phyloP scores from a whole-genome alignment of 352 stramenopile genomes.

The Phytophthora cactorum region DNA sequence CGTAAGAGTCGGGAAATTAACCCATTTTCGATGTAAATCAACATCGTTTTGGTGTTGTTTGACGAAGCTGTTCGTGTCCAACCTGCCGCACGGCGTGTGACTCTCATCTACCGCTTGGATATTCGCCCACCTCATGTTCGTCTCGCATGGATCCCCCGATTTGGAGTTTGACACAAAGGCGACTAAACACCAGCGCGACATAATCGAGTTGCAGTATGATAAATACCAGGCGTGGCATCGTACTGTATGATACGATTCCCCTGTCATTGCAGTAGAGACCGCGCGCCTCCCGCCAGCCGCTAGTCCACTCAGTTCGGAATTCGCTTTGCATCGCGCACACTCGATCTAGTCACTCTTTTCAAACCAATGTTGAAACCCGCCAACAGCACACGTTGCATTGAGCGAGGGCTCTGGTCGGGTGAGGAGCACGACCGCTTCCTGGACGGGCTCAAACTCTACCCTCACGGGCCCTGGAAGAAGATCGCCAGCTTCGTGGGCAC shows the following conservation, averaged over 20 bases:
- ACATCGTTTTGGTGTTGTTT: background rate
- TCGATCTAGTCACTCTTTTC: background rate
- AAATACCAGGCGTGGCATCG: too few relatives aligned
- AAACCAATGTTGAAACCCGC: conserved; percentile 27
- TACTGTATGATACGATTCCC: background rate
- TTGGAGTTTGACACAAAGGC: conserved; percentile 31
- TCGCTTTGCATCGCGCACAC: background rate
- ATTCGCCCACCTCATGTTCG: conserved; percentile 17
- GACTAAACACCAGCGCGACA: conserved; percentile 25
- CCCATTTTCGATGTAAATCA: conserved; percentile 5
- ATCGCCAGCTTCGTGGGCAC: conserved; percentile 56
- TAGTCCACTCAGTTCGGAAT: conserved; percentile 27
- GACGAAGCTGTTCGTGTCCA: conserved; percentile 20
- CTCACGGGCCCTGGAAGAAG: conserved; percentile 57
- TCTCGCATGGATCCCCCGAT: conserved; percentile 12
- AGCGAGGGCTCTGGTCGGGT: conserved; percentile 50
- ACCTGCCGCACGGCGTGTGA: conserved; percentile 4
- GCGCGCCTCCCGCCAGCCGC: conserved; percentile 2
- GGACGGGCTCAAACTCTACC: conserved; percentile 53
- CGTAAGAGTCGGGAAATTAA: conserved; percentile 9
- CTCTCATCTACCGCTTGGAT: conserved; percentile 19
- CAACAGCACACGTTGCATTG: conserved; percentile 21
- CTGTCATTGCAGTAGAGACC: conserved; percentile 22
- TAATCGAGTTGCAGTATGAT: conserved; percentile 10
- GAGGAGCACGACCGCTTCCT: conserved; percentile 72